Conservation (phyloP, 371 early-diverging fungal genomes). For the Chytridium lagenaria region DNA sequence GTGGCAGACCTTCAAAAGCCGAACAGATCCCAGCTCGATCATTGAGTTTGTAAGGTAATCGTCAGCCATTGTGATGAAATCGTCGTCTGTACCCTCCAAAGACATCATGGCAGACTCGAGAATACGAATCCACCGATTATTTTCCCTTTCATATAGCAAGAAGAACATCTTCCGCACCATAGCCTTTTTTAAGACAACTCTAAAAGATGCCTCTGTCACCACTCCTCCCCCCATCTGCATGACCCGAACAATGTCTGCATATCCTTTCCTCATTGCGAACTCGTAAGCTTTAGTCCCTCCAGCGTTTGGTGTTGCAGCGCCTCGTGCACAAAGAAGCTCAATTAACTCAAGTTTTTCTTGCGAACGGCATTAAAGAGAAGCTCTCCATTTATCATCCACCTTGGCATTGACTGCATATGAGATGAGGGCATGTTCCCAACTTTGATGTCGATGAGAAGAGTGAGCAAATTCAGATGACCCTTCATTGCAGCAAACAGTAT, state of each 20-base stretch:
- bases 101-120: neutral
- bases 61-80: neutral
- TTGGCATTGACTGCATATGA: neutral
- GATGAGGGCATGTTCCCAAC: neutral
- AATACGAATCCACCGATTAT: neutral
- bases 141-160: neutral
- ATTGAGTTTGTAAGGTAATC: slow-evolving; percentile 4
- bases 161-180: neutral
- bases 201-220: neutral
- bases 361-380: neutral
- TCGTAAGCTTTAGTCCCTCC: neutral
- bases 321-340: neutral
- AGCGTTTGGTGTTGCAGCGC: neutral
- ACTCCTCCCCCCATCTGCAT: neutral
- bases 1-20: neutral
- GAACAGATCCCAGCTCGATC: neutral
- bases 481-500: neutral
- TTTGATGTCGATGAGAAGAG: neutral
- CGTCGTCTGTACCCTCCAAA: neutral
- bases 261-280: neutral
- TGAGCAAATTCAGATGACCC: neutral
- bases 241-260: neutral
- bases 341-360: neutral
- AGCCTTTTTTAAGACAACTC: neutral
- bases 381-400: neutral